Evolutionary conservation across 129 eudicot species (phyloP), one percentile per base, ranked within the genome.

Genomic region (Centrapalus pauciflorus): DNA sequence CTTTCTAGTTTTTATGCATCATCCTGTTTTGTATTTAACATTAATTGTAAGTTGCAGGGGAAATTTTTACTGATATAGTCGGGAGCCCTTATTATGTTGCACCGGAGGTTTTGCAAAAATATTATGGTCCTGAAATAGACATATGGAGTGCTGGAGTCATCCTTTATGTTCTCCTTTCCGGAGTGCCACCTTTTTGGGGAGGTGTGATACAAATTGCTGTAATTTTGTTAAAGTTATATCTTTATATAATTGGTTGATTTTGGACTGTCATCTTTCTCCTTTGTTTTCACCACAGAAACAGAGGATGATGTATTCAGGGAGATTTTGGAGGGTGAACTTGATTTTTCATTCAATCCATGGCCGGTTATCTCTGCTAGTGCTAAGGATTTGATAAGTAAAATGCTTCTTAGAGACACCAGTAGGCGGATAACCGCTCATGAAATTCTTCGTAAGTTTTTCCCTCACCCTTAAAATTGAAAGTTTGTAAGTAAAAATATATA

Each of bases 111-210:
- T 71, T 83, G 26, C 77, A 38, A n/a, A 75, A 62, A 45, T 46
- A 63, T 59, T 87, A 83, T 81, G 85, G 95, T 32, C 82, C 80
- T 19, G 90, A 83, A 75, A 79, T 83, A 4, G 95, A 87, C 55
- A 71, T 83, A 13, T 83, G 95, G 95, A 83, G 87, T 73, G 95
- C 89, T 8, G 95, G 95, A 16, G 96, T 85, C 55, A 85, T 88
- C 35, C 63, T 85, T n/a, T 85, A 85, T 50, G 74, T 85, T 66
- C 96, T 88, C 21, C 77, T 88, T 28, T 64, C 84, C 24, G 84
- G 95, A 24, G 88, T 84, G 35, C 95, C 88, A 46, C 95, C 90
- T 27, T 84, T 87, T 79, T 87, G 77, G 82, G 95, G 86, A 54
- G 95, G 95, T 84, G 63, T 60, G 71, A 34, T 37, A 66, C 26